Conservation (phyloP, 768 basidiomycete genomes). For the Xerocomellus intermedius region DNA sequence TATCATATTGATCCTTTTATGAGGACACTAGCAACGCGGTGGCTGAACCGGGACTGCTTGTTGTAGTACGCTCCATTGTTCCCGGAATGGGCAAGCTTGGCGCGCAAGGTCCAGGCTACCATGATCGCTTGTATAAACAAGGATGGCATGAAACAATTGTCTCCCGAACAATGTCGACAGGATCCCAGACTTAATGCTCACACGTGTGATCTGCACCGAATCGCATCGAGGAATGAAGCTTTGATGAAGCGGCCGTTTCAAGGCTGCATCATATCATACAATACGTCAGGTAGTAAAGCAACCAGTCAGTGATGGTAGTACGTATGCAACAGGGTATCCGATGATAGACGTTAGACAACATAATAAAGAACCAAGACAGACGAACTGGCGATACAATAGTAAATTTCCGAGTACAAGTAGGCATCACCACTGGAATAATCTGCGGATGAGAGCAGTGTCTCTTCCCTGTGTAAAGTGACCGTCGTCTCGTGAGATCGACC, state of each 20-base stretch:
- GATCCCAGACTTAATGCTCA: too few species aligned
- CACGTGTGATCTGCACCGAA: neutral
- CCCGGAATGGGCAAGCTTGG: neutral
- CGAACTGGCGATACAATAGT: constrained; percentile 29
- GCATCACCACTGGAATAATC: constrained; percentile 46
- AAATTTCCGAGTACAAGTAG: constrained; percentile 22
- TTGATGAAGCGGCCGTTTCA: neutral
- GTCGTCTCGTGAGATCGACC: constrained; percentile 33
- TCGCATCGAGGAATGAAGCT: neutral
- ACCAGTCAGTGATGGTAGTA: constrained; percentile 32
- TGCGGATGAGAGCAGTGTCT: constrained; percentile 49
- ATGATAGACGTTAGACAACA: constrained; percentile 27
- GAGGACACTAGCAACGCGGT: neutral
- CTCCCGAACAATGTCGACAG: constrained; percentile 7
- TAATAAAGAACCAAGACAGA: constrained; percentile 27
- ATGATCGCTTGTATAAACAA: constrained; percentile 3
- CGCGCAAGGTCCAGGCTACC: neutral
- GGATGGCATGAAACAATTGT: neutral
- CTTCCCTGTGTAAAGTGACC: constrained; percentile 31
- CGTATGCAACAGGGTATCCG: constrained; percentile 39
- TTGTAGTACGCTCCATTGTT: constrained; percentile 18
- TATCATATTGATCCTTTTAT: too few species aligned
- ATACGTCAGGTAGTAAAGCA: constrained; percentile 24
- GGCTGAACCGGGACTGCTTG: constrained; percentile 9
- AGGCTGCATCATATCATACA: constrained; percentile 26